Base-by-base conservation (phyloP, 2,329 filamentous ascomycete genomes). In the Parastagonospora avenae region DNA sequence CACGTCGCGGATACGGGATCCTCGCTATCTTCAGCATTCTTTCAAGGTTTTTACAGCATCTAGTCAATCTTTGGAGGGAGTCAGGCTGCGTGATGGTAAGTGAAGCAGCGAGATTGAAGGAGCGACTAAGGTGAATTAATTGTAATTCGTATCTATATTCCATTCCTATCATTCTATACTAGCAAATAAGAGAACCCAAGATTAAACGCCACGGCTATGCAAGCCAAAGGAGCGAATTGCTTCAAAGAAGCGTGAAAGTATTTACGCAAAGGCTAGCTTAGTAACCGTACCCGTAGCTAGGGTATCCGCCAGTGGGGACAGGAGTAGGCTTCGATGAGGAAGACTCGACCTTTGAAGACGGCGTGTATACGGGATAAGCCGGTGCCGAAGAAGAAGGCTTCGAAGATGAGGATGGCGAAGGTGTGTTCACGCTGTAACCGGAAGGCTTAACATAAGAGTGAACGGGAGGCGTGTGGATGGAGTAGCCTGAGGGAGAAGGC, bases 111-210 rank as follows among this genome's bases (percentile, higher is more conserved):
- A n/a, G 28, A 4, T 48, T 54, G 15, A 55, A 50, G 42, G 53
- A 52, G 40, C 37, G 49, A 52, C 42, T 28, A 45, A 52, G 42
- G 42, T 42, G 50, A 48, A 46, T 32, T 49, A 15, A 30, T 31
- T 45, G 40, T 50, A 35, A 41, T 44, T 44, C 37, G 31, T 46
- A 30, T 46, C 41, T 37, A 38, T 93, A 89, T 19, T 93, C 89
- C 0, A 90, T 90, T n/a, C 89, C 88, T 82, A 31, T 48, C 44
- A 29, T 52, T 52, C 45, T 47, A 57, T 47, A 35, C 42, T 28
- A 44, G 40, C 37, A 44, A 42, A 28, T 30, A 11, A 37, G 24
- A 39, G 48, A 48, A 28, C 50, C 8, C 30, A 37, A 54, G 44
- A 52, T 35, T 36, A 27, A 62, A 62, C 61, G 55, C 64, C 63